A percentile compares a stretch with the other conserved stretches of the same genome.
Evolutionary conservation across 164 flowering plant species (phyloP).

Genomic region (Pachysandra terminalis): DNA sequence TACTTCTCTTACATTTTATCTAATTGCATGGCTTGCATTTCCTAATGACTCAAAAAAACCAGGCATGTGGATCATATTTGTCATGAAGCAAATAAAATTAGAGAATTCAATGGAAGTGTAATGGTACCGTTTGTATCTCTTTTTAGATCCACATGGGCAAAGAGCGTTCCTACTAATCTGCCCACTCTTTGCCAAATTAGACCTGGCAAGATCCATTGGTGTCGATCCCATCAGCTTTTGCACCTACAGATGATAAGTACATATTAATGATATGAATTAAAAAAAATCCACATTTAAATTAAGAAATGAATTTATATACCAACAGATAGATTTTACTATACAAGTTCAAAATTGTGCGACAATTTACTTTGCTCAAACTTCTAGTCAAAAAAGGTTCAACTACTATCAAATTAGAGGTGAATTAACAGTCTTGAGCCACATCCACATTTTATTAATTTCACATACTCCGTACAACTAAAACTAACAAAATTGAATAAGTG

Average conservation of each 20-base stretch:
- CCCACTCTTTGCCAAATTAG: conserved; percentile 91
- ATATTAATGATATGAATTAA: not conserved
- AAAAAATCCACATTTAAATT: not conserved
- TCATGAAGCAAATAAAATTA: not conserved
- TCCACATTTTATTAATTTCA: not conserved
- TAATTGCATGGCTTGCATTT: not conserved
- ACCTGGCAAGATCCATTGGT: conserved; percentile 81
- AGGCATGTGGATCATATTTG: not conserved
- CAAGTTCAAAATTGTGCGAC: not conserved
- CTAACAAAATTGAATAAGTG: too few species aligned
- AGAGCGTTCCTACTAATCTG: conserved; percentile 83
- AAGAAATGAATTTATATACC: not conserved
- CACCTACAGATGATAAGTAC: conserved; percentile 42
- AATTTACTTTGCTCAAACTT: not conserved
- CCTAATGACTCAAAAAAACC: too few species aligned
- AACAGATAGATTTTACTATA: not conserved
- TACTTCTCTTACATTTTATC: too few species aligned
- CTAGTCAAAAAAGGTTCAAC: not conserved
- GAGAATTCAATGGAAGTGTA: not conserved
- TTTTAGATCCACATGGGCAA: conserved; percentile 95
- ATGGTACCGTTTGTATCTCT: conserved; percentile 81
- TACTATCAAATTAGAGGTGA: not conserved
- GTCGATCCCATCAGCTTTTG: conserved; percentile 90
- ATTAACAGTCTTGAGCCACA: not conserved
- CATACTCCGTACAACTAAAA: not conserved